These are phyloP conservation scores for Phytophthora hibernalis DNA, from an alignment of 352 stramenopile genomes.

Conservation along the genomic window DNA sequence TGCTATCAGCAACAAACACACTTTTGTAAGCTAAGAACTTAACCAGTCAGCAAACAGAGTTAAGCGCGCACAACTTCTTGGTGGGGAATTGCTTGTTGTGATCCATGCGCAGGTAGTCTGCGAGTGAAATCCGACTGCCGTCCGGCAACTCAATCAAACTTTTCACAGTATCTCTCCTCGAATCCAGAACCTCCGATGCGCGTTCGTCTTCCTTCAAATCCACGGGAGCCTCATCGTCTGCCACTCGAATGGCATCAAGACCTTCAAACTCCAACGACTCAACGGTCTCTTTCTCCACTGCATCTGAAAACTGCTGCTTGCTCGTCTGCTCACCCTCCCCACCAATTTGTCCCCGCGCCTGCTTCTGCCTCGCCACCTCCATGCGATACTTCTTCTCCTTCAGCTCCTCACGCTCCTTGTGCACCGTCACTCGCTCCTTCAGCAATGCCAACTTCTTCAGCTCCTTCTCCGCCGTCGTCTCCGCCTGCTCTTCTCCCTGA, in stretches of 20 bases:
- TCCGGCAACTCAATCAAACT: conserved; percentile 70
- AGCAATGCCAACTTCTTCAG: conserved; percentile 51
- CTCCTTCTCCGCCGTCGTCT: conserved; percentile 41
- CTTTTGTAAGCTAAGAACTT: conserved; percentile 7
- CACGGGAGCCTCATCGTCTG: conserved; percentile 34
- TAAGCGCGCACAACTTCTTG: conserved; percentile 63
- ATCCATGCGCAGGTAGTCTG: conserved; percentile 70
- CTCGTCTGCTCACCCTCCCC: conserved; percentile 3
- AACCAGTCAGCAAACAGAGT: not conserved
- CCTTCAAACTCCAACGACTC: conserved; percentile 39
- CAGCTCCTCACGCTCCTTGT: conserved; percentile 75
- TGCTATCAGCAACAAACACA: conserved; percentile 19
- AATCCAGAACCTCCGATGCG: conserved; percentile 44
- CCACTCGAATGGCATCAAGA: conserved; percentile 35
- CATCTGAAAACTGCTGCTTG: conserved; percentile 27
- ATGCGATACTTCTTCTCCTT: conserved; percentile 64
- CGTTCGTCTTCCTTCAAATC: conserved; percentile 36
- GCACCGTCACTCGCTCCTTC: conserved; percentile 61
- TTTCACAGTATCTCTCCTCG: conserved; percentile 38
- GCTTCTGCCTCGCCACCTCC: conserved; percentile 52
- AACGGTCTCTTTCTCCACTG: conserved; percentile 20
- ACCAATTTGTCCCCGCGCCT: conserved; percentile 24
- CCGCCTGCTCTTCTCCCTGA: conserved; percentile 32
- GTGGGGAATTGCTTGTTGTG: conserved; percentile 34
- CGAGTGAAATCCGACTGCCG: conserved; percentile 59